phyloP scores from a whole-genome alignment of 73 alveolate genomes.

The Paramecium pentaurelia region DNA sequence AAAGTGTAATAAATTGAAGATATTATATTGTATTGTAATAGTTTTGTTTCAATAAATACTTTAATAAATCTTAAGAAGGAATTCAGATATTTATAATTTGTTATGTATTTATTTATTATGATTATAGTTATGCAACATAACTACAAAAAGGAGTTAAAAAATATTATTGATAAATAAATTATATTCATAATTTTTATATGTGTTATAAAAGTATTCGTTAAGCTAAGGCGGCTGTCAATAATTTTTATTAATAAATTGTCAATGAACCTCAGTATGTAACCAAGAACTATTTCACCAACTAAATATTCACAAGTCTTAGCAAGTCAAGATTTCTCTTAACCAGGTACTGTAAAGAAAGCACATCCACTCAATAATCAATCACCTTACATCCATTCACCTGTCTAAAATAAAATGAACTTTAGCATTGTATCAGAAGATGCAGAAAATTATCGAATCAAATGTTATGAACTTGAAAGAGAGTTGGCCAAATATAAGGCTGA shows the following conservation, averaged over 20 bases:
- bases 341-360: neutral
- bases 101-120: no score
- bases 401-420: neutral
- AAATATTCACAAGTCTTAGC: neutral
- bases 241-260: slow-evolving; percentile 13
- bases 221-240: neutral
- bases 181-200: slow-evolving; percentile 28
- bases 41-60: no score
- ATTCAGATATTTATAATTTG: no score
- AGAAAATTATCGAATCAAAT: neutral
- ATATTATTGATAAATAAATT: neutral
- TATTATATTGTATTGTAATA: no score
- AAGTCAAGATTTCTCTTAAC: neutral
- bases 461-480: slow-evolving; percentile 21
- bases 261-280: slow-evolving; percentile 39
- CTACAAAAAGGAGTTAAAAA: neutral
- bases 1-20: no score
- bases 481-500: neutral
- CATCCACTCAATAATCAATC: neutral
- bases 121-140: neutral
- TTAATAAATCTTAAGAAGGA: no score
- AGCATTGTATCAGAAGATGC: slow-evolving; percentile 8
- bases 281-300: slow-evolving; percentile 25
- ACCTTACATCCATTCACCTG: neutral
- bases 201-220: neutral